Base-by-base conservation (phyloP, 176 grass and related monocot genomes). In the Eragrostis curvula region DNA sequence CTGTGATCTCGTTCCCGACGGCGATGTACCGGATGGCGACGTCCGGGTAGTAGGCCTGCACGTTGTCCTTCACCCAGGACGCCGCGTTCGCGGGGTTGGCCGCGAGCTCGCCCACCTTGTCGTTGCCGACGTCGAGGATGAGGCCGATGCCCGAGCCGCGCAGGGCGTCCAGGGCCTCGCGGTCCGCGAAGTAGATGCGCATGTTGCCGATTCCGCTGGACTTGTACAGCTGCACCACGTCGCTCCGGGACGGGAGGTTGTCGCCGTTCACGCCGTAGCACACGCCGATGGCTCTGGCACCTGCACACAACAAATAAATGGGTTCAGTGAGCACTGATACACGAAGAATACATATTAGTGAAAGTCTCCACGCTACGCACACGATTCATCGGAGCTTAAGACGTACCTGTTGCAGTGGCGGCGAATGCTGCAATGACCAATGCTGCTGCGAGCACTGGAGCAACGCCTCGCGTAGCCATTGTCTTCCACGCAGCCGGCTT, bases 1-100 rank as follows among this genome's bases (percentile, higher is more conserved):
- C 75, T 44, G 77, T 24, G 12, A 95, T 23, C 84, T 92, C 89
- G 73, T 95, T 95, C 21, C 93, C 93, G 30, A 89, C 92, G 0
- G 85, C 81, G 59, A 95, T 58, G 77, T 90, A 90, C 45, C 2
- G 27, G 71, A 88, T 75, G 62, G 11, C 41, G 3, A 88, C 73
- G 71, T 50, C 65, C 4, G 82, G 63, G 46, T 63, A 39, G 75
- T 85, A 94, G 24, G 74, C 14, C 24, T n/a, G 40, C 11, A 94
- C 79, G 74, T 91, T 91, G 46, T 12, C n/a, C 16, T 28, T 42
- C 15, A 94, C 79, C 85, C 85, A 91, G 16, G 68, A 12, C 13
- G 6, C 9, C 5, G 85, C 91, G 20, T 13, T 61, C 2, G 53
- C 23, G 5, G 48, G 0, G 83, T 30, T 23, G 71, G 11, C 18